Evolutionary conservation across 768 basidiomycete genomes (phyloP), one percentile per base, ranked within the genome.

Genomic region (Amanita polypyramis): DNA sequence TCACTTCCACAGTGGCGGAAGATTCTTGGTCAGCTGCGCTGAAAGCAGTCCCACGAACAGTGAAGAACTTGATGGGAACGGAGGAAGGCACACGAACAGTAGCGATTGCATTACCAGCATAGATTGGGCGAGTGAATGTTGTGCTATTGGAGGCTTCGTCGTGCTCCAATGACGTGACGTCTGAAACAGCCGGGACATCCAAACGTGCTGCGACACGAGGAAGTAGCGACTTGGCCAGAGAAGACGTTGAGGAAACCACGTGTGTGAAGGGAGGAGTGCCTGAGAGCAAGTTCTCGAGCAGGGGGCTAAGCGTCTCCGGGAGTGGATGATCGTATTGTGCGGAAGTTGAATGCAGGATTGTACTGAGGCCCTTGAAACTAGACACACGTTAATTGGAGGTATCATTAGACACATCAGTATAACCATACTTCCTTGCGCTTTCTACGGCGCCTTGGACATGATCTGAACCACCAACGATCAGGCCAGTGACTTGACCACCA

Each of bases 31-130:
- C 62, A 4, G 79, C 77, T 29, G 91, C 82, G 23, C 82, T 69
- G 65, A 96, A 98, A 8, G 92, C 89, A 1, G 93, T 95, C 12
- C 84, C 79, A 53, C 96, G 81, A 19, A 98, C 89, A 34, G 95
- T 96, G 67, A 98, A 91, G 63, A 99, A 80, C 64, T 98, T 98
- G 69, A 93, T 66, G 25, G 77, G 75, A 57, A 96, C 74, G 44
- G 76, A 75, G n/a, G 79, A 76, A 0, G 81, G 70, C 0, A 86
- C 87, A 51, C 82, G 81, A 55, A 99, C 83, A 36, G 93, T 95
- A 20, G 93, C 77, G 48, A 98, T 91, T 38, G 96, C 96, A 60
- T 98, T 98, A 42, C 96, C 96, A 19, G 96, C 96, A 58, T 99
- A 98, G 58, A 98, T 96, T 21, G 91, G 92, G 20, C 95, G 86